Evolutionary conservation across 164 flowering plant species (phyloP).

Genomic region (Nymphaea thermarum): DNA sequence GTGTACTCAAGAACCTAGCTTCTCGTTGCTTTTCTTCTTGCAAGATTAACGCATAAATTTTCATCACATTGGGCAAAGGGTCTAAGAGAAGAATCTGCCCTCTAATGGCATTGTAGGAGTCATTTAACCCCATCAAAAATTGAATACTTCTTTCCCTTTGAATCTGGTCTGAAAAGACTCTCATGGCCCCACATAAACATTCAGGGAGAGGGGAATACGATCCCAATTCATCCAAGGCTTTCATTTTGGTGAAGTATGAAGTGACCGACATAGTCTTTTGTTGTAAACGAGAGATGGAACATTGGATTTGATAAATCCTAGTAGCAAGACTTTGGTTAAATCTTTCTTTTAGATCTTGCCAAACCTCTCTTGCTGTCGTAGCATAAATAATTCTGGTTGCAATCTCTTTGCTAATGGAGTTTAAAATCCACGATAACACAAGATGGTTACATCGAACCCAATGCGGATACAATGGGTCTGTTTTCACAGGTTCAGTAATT

Average conservation of each 20-base stretch:
- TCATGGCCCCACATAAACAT: background rate
- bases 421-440: slow-evolving; percentile 1
- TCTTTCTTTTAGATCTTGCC: background rate
- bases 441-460: slow-evolving; percentile 1
- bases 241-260: slow-evolving; percentile 1
- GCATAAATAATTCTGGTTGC: slow-evolving; percentile 1
- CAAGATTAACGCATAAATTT: no score
- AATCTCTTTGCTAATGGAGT: slow-evolving; percentile 1
- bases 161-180: background rate
- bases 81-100: background rate
- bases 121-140: background rate
- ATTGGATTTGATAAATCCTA: slow-evolving; percentile 1
- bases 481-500: background rate
- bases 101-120: background rate
- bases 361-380: background rate
- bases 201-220: background rate
- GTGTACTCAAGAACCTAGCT: no score
- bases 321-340: slow-evolving; percentile 1
- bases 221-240: background rate
- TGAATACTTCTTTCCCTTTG: background rate
- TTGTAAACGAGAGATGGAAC: background rate
- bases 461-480: background rate
- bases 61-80: no score
- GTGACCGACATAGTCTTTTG: background rate
- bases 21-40: no score